Conservation (phyloP, 2,329 filamentous ascomycete genomes). For the Tolypocladium nubicola region DNA sequence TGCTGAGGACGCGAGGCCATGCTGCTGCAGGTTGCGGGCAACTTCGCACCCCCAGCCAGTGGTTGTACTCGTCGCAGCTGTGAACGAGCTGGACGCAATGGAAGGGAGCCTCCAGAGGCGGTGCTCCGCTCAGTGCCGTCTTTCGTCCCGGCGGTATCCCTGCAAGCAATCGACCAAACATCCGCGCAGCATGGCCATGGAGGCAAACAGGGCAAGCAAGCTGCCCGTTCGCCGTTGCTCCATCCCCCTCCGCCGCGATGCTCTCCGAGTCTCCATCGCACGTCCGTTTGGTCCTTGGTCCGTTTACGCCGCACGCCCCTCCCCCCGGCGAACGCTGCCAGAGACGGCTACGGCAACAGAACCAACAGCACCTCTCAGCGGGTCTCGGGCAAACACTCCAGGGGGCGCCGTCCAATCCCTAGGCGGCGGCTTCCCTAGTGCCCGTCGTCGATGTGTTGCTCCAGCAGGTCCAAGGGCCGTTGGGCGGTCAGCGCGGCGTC, state of each 20-base stretch:
- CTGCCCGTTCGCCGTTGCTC: background rate
- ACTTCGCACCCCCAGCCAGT: background rate
- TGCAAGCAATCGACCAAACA: background rate
- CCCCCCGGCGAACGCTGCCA: background rate
- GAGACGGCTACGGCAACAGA: background rate
- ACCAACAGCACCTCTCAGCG: background rate
- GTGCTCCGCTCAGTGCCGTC: background rate
- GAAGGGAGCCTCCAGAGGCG: background rate
- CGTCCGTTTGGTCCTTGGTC: background rate
- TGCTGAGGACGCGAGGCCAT: background rate
- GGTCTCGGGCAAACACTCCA: background rate
- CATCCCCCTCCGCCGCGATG: background rate
- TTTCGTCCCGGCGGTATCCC: background rate
- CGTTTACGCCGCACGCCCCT: background rate
- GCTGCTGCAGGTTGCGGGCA: background rate
- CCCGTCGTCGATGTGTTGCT: constrained; percentile 1
- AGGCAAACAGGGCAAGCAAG: background rate
- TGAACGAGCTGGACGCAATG: background rate
- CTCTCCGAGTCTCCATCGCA: background rate
- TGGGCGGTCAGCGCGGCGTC: background rate
- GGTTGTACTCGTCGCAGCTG: background rate
- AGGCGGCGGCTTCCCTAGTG: constrained; percentile 5
- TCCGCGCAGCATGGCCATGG: background rate
- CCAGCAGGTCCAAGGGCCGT: background rate
- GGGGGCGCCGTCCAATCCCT: background rate